Evolutionary conservation across 441 rosid species (phyloP), one percentile per base, ranked within the genome.

Genomic region (Adansonia grandidieri): DNA sequence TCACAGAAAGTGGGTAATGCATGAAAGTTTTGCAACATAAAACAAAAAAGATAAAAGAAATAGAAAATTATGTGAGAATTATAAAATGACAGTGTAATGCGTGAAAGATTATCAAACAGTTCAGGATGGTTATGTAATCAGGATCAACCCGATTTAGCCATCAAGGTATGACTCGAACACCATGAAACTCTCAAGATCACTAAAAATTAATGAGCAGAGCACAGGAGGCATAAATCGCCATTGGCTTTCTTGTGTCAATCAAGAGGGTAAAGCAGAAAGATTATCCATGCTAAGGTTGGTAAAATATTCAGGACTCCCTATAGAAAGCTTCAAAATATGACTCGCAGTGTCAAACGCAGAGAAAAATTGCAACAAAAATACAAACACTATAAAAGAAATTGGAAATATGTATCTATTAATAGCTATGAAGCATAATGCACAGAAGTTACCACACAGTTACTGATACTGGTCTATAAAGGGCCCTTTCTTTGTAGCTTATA

Each of bases 151-250:
- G 9, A 22, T 58, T 58, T 19, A 58, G 32, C 14, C 9, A 57
- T 19, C 10, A 60, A 22, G 65, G 15, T 22, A 22, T 60, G 20
- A 70, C 20, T 14, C 60, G 40, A 70, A 48, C 60, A 24, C 40
- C 42, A 70, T 70, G 13, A 70, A 67, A 67, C 50, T 45, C 71
- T 67, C 53, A 67, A 17, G 9, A 20, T 56, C 19, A 9, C 10
- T 42, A n/a, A 15, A 3, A 63, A 63, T 15, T 42, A 45, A 10
- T 19, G 15, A 19, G 54, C 9, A 47, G 72, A 19, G n/a, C 14
- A 68, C 17, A 20, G 5, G 54, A 44, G 37, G 54, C 19, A 19
- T 15, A 47, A 47, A 20, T 40, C 57, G 10, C 32, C 53, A 67
- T 37, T 10, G 6, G 8, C 20, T 14, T 65, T 37, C 22, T 66